These are phyloP conservation scores for Odonthalia washingtoniensis DNA, from an alignment of 31 red algal species.

Conservation along the genomic window DNA sequence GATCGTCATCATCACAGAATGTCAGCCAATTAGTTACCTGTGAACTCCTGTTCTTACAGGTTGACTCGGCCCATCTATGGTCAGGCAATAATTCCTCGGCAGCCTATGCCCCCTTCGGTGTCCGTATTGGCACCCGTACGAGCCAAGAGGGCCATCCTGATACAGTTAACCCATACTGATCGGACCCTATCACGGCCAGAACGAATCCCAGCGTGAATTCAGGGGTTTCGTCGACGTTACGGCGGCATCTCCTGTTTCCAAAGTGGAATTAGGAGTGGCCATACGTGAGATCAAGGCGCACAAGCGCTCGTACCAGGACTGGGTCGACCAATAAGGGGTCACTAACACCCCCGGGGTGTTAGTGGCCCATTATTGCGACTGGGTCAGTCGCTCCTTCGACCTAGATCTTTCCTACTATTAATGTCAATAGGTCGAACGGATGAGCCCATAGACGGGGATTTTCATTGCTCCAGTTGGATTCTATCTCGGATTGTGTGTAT, in stretches of 20 bases:
- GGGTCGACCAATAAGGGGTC: slow-evolving; percentile 36
- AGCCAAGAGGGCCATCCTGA: neutral
- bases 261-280: neutral
- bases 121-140: neutral
- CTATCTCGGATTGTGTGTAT: slow-evolving; percentile 12
- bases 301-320: slow-evolving; percentile 44
- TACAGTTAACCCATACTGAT: neutral
- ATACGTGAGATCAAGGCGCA: slow-evolving; percentile 26
- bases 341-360: neutral
- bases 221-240: neutral
- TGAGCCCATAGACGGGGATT: slow-evolving; percentile 42
- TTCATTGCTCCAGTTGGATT: slow-evolving; percentile 39
- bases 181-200: neutral
- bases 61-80: slow-evolving; percentile 8
- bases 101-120: neutral
- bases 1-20: slow-evolving; percentile 41
- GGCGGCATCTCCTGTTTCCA: neutral
- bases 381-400: slow-evolving; percentile 18
- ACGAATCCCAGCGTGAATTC: slow-evolving; percentile 20
- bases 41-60: too few relatives aligned
- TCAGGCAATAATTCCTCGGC: slow-evolving; percentile 14
- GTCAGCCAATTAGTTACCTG: slow-evolving; percentile 28
- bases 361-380: too few relatives aligned
- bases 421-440: slow-evolving; percentile 45
- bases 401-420: slow-evolving; percentile 39